phyloP scores from a whole-genome alignment of 495 filamentous ascomycete genomes.

The Elasticomyces elasticus region DNA sequence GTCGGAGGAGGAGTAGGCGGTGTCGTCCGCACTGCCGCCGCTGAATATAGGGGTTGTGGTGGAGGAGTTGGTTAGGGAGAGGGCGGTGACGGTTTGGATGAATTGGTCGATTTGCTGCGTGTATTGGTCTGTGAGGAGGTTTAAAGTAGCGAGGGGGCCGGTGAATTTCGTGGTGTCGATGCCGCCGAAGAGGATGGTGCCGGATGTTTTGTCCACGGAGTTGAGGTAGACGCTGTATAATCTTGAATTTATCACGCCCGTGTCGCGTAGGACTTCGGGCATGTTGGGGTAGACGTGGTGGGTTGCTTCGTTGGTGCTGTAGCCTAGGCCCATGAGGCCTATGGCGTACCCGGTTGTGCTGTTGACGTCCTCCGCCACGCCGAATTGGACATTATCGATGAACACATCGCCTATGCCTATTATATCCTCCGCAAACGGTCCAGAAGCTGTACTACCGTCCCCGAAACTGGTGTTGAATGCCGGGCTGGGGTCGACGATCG shows the following conservation, averaged over 20 bases:
- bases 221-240: slow-evolving; percentile 20
- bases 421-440: slow-evolving; percentile 12
- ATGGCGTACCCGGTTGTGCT: slow-evolving; percentile 14
- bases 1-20: background rate
- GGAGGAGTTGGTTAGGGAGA: slow-evolving; percentile 7
- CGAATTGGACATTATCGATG: slow-evolving; percentile 17
- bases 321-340: slow-evolving; percentile 14
- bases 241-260: slow-evolving; percentile 13
- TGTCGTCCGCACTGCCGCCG: slow-evolving; percentile 1
- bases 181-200: slow-evolving; percentile 21
- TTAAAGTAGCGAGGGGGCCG: slow-evolving; percentile 12
- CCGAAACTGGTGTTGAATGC: slow-evolving; percentile 17
- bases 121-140: slow-evolving; percentile 13
- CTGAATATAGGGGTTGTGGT: slow-evolving; percentile 1
- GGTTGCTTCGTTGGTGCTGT: slow-evolving; percentile 12
- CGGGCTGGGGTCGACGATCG: slow-evolving; percentile 6
- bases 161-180: slow-evolving; percentile 16
- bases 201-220: slow-evolving; percentile 7
- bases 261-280: slow-evolving; percentile 12
- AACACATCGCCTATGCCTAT: slow-evolving; percentile 11
- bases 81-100: slow-evolving; percentile 15
- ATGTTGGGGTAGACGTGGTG: slow-evolving; percentile 14
- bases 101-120: slow-evolving; percentile 15
- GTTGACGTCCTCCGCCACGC: slow-evolving; percentile 15
- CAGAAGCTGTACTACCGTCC: slow-evolving; percentile 13